phyloP scores from a whole-genome alignment of 2,329 filamentous ascomycete species.

The Malbranchea zuffiana region DNA sequence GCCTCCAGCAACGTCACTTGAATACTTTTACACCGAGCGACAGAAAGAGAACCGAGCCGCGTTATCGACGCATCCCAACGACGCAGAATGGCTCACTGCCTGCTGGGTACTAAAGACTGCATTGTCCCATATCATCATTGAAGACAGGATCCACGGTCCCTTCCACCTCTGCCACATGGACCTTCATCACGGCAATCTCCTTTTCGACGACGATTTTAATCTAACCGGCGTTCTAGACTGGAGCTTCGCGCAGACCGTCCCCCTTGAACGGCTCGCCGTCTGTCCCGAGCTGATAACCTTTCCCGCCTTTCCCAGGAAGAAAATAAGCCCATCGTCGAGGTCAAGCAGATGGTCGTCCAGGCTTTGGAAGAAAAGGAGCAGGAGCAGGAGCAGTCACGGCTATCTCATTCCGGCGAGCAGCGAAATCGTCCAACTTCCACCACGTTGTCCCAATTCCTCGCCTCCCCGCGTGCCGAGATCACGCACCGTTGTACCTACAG shows the following conservation, averaged over 20 bases:
- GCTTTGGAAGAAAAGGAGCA: constrained; percentile 6
- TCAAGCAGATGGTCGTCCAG: constrained; percentile 9
- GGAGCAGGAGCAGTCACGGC: too few species aligned
- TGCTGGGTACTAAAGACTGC: constrained; percentile 9
- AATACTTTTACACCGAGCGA: constrained; percentile 7
- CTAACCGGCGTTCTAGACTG: constrained; percentile 30
- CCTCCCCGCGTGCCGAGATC: constrained; percentile 1
- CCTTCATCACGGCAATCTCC: constrained; percentile 32
- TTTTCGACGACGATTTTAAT: constrained; percentile 35
- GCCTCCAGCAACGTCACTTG: constrained; percentile 1
- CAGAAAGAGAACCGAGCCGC: constrained; percentile 4
- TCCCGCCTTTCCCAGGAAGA: constrained; percentile 21
- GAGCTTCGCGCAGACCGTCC: constrained; percentile 26
- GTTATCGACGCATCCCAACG: constrained; percentile 1
- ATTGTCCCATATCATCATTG: constrained; percentile 2
- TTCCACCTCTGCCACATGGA: constrained; percentile 29
- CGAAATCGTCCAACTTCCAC: background rate
- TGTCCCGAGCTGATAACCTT: constrained; percentile 27
- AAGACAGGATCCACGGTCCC: constrained; percentile 20
- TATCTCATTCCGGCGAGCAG: too few species aligned
- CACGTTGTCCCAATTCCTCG: constrained; percentile 1
- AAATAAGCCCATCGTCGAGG: constrained; percentile 16
- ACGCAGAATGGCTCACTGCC: constrained; percentile 9
- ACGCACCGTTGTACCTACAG: constrained; percentile 6
- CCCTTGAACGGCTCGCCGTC: constrained; percentile 28